A percentile compares a stretch with the other conserved stretches of the same genome.
Conservation (phyloP, 345 rosid genomes). For the Moricandia moricandioides region DNA sequence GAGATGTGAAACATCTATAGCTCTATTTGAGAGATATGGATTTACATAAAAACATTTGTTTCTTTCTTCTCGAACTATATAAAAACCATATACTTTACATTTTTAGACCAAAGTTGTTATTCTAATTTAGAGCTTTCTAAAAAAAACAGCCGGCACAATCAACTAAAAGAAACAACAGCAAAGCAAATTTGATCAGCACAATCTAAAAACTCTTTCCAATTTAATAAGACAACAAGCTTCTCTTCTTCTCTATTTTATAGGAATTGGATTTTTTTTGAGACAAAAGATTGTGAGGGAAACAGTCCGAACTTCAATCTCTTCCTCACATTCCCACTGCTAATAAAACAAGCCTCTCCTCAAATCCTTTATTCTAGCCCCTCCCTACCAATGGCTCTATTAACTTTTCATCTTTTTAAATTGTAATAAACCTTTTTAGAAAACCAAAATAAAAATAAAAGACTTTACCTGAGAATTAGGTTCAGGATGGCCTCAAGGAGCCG, state of each 20-base stretch:
- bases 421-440: background rate
- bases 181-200: slow-evolving; percentile 4
- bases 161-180: slow-evolving; percentile 17
- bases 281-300: slow-evolving; percentile 27
- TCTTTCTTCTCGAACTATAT: background rate
- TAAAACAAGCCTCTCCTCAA: slow-evolving; percentile 29
- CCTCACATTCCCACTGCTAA: slow-evolving; percentile 34
- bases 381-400: slow-evolving; percentile 37
- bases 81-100: background rate
- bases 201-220: slow-evolving; percentile 24
- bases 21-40: background rate
- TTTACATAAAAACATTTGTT: background rate
- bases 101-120: slow-evolving; percentile 1
- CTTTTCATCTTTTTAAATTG: slow-evolving; percentile 25
- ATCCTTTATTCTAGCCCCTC: slow-evolving; percentile 31
- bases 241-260: slow-evolving; percentile 26
- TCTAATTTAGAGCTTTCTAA: background rate
- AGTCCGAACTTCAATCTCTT: slow-evolving; percentile 38
- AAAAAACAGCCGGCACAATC: background rate
- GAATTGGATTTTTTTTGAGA: slow-evolving; percentile 9
- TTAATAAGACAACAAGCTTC: slow-evolving; percentile 23
- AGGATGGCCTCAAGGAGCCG: slow-evolving; percentile 68
- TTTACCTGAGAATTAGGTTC: slow-evolving; percentile 38
- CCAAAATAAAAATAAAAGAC: slow-evolving; percentile 17
- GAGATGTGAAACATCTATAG: background rate